Conservation (phyloP, 805 yeast species). For the Starmerella bacillaris region DNA sequence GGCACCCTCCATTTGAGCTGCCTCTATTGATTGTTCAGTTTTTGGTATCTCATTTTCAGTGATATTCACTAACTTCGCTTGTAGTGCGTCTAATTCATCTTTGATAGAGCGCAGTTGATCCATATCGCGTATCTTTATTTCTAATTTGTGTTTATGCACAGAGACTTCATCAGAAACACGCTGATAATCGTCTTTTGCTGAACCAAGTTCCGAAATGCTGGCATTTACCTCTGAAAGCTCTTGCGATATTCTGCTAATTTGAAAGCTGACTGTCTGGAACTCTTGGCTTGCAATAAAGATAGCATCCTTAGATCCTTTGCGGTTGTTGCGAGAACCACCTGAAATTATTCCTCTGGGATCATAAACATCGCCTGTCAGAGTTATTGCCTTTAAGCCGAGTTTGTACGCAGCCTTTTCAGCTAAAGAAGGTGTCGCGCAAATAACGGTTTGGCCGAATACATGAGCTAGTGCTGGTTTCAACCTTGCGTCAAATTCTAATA, state of each 20-base stretch:
- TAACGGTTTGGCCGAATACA: slow-evolving; percentile 76
- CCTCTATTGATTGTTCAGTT: slow-evolving; percentile 16
- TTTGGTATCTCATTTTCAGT: slow-evolving; percentile 1
- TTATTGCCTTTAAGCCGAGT: slow-evolving; percentile 78
- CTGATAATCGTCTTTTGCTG: neutral
- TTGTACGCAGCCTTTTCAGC: slow-evolving; percentile 40
- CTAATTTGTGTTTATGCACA: slow-evolving; percentile 5
- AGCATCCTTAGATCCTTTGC: no score
- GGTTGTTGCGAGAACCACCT: slow-evolving; percentile 28
- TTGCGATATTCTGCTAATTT: no score
- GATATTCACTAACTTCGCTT: slow-evolving; percentile 1
- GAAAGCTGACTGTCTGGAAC: neutral
- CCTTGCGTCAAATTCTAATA: slow-evolving; percentile 56
- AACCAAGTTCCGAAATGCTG: neutral
- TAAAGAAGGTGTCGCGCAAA: slow-evolving; percentile 72
- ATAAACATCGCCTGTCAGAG: slow-evolving; percentile 81
- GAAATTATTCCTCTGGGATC: slow-evolving; percentile 93
- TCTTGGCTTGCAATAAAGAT: neutral
- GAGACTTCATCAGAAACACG: slow-evolving; percentile 8
- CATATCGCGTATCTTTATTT: neutral
- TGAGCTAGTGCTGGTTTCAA: slow-evolving; percentile 71
- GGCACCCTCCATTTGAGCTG: slow-evolving; percentile 26
- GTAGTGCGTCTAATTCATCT: neutral
- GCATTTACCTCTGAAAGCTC: neutral
- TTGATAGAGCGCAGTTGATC: slow-evolving; percentile 1